These are phyloP conservation scores for Monilinia aucupariae DNA, from an alignment of 2,329 filamentous ascomycete species.

Conservation along the genomic window DNA sequence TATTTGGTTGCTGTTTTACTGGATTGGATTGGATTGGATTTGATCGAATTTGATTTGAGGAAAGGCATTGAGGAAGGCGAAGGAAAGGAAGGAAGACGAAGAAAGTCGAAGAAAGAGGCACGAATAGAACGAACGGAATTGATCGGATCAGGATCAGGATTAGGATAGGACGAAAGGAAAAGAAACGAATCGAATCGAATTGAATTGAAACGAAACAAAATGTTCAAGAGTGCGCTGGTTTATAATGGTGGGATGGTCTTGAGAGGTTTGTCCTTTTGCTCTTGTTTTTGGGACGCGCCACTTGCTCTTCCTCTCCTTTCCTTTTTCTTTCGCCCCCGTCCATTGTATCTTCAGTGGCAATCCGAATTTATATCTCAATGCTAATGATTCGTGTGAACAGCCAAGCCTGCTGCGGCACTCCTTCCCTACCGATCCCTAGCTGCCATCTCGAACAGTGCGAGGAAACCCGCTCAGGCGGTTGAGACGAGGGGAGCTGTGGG, in stretches of 20 bases:
- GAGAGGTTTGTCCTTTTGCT: conserved; percentile 34
- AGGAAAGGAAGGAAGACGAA: too few species aligned
- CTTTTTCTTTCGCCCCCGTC: neutral
- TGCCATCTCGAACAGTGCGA: conserved; percentile 60
- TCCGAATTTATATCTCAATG: neutral
- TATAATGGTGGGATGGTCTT: conserved; percentile 40
- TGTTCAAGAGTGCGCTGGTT: conserved; percentile 38
- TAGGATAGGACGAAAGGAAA: neutral
- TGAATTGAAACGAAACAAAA: conserved; percentile 25
- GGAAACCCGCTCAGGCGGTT: conserved; percentile 48
- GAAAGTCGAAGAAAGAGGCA: too few species aligned
- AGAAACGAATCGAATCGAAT: neutral
- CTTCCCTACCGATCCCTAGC: conserved; percentile 58
- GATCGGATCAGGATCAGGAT: too few species aligned
- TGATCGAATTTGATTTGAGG: neutral
- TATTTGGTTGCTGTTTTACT: too few species aligned
- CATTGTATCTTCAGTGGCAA: too few species aligned
- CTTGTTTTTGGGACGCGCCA: neutral
- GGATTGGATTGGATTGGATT: too few species aligned
- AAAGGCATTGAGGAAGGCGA: neutral
- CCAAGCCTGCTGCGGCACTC: conserved; percentile 59
- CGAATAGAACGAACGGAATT: neutral
- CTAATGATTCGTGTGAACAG: conserved; percentile 40
- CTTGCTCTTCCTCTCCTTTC: neutral
- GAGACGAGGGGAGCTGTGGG: neutral